Conservation (phyloP, 2,329 filamentous ascomycete species). For the Claviceps sp. region DNA sequence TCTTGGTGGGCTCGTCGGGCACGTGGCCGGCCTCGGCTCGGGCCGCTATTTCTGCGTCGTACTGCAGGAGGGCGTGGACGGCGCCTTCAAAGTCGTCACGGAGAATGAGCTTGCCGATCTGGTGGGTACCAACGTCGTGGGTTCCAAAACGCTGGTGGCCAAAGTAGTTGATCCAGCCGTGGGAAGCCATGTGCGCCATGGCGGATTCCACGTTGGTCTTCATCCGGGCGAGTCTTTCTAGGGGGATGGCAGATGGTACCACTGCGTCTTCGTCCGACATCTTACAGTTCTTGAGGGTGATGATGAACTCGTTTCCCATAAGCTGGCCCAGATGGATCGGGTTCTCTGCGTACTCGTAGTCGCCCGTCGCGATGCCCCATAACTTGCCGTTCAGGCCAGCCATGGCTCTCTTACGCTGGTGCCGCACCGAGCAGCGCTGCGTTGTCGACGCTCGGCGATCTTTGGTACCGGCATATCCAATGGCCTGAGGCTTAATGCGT, state of each 20-base stretch:
- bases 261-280: slow-evolving; percentile 31
- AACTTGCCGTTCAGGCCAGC: slow-evolving; percentile 49
- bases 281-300: slow-evolving; percentile 76
- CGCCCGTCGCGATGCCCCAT: slow-evolving; percentile 56
- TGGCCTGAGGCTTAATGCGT: slow-evolving; percentile 60
- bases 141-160: slow-evolving; percentile 95
- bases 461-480: slow-evolving; percentile 73
- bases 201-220: slow-evolving; percentile 36
- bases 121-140: slow-evolving; percentile 72
- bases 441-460: slow-evolving; percentile 77
- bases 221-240: slow-evolving; percentile 18
- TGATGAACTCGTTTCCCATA: slow-evolving; percentile 80
- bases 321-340: slow-evolving; percentile 74
- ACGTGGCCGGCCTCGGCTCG: slow-evolving; percentile 24
- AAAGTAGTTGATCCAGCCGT: slow-evolving; percentile 95
- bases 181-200: slow-evolving; percentile 51
- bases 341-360: slow-evolving; percentile 63
- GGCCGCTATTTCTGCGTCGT: slow-evolving; percentile 47
- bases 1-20: slow-evolving; percentile 38
- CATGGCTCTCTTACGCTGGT: slow-evolving; percentile 43
- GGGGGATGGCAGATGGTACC: slow-evolving; percentile 8
- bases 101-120: slow-evolving; percentile 72
- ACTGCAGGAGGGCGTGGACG: slow-evolving; percentile 62
- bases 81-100: slow-evolving; percentile 70
- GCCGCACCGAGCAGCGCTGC: slow-evolving; percentile 59